Evolutionary conservation across 1,284 basidiomycete genomes (phyloP).

Genomic region (Tilletia indica): DNA sequence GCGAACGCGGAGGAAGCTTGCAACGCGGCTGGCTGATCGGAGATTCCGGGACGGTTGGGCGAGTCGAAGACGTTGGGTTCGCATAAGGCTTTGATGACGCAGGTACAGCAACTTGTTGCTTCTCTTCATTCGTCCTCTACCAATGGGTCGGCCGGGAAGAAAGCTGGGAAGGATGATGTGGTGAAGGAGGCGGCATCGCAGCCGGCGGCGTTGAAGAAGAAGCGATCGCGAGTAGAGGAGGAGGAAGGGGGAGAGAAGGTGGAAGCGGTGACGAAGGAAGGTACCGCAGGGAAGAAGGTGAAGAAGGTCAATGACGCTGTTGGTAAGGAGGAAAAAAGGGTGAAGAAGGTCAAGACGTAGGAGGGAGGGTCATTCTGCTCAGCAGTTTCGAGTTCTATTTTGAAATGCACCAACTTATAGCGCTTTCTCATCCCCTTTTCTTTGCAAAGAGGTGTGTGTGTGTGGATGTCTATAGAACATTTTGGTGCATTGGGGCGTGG

Average conservation of each 20-base stretch:
- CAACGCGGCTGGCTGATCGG: background rate
- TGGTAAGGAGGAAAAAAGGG: background rate
- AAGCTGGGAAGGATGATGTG: background rate
- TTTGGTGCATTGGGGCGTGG: too few species aligned
- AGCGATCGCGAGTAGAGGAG: background rate
- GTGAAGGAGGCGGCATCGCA: too few species aligned
- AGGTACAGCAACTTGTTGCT: constrained; percentile 3
- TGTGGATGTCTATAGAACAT: too few species aligned
- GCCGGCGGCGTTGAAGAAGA: constrained; percentile 6
- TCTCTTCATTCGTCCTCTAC: background rate
- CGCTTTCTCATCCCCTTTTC: too few species aligned
- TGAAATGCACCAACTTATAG: background rate
- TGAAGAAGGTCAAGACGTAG: constrained; percentile 3
- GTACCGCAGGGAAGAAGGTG: background rate
- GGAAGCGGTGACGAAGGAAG: background rate
- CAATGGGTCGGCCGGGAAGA: background rate
- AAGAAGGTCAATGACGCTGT: background rate
- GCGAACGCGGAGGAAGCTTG: background rate
- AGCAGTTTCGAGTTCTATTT: background rate
- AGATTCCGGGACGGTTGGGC: background rate
- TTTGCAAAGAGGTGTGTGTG: too few species aligned
- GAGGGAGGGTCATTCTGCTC: background rate
- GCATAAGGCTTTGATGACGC: constrained; percentile 1
- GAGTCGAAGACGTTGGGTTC: background rate
- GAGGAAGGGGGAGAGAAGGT: background rate